phyloP scores from a whole-genome alignment of 208 protist genomes.

The Blechomonas ayalai region DNA sequence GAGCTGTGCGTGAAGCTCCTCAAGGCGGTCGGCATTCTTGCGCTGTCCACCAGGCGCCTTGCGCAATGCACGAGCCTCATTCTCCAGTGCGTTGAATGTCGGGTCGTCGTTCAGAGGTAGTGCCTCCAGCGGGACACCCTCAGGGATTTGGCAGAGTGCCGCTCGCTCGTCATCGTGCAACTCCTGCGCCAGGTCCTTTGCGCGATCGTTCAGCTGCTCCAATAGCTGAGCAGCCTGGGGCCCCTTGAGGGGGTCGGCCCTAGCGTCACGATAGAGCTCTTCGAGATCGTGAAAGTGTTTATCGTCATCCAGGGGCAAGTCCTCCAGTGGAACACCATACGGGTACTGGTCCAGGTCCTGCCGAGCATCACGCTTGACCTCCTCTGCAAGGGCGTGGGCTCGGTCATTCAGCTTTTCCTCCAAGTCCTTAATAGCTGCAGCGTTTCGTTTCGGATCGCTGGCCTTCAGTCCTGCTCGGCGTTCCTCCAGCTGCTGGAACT shows the following conservation, averaged over 20 bases:
- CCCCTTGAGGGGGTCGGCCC: constrained; percentile 33
- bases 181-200: constrained; percentile 41
- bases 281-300: constrained; percentile 59
- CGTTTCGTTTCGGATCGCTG: constrained; percentile 21
- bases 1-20: constrained; percentile 38
- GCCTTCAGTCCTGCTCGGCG: constrained; percentile 55
- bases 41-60: constrained; percentile 13
- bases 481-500: constrained; percentile 55
- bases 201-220: constrained; percentile 67
- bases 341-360: constrained; percentile 43
- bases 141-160: constrained; percentile 34
- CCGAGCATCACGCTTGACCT: constrained; percentile 48
- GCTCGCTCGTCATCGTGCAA: constrained; percentile 46
- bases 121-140: constrained; percentile 49
- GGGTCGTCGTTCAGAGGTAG: constrained; percentile 64
- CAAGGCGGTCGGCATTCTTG: constrained; percentile 34
- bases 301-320: constrained; percentile 56
- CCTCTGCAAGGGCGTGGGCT: constrained; percentile 29
- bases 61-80: constrained; percentile 46
- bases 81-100: constrained; percentile 49
- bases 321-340: constrained; percentile 44
- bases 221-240: constrained; percentile 47
- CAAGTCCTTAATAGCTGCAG: constrained; percentile 36
- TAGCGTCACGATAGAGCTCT: constrained; percentile 58
- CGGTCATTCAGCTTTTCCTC: constrained; percentile 72